Evolutionary conservation across 805 yeast genomes (phyloP).

Genomic region (Wickerhamiella parazyma): DNA sequence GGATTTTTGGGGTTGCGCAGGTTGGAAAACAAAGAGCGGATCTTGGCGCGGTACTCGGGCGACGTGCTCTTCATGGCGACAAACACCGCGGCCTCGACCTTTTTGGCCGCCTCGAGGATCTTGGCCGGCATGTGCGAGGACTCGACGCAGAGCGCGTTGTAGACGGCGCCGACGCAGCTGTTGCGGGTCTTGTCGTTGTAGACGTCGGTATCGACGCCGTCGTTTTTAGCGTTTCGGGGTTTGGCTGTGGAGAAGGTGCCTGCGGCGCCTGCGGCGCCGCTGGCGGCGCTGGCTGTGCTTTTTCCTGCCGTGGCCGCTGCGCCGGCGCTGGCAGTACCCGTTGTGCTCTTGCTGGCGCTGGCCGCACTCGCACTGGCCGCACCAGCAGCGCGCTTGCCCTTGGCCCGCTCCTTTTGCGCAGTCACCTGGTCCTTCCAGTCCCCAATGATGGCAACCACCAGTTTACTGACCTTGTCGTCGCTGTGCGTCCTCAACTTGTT

Average conservation of each 20-base stretch:
- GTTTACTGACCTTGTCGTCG: constrained; percentile 42
- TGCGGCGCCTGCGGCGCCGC: constrained; percentile 12
- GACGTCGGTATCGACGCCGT: constrained; percentile 57
- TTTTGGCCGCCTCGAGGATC: constrained; percentile 49
- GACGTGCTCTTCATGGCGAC: constrained; percentile 40
- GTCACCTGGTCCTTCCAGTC: constrained; percentile 83
- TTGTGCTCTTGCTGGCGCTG: background rate
- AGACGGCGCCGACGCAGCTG: constrained; percentile 67
- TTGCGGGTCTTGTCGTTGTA: constrained; percentile 73
- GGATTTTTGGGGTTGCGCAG: constrained; percentile 84
- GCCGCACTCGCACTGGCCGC: constrained; percentile 11
- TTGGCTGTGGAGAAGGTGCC: constrained; percentile 28
- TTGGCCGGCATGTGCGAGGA: constrained; percentile 45
- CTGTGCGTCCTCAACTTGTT: constrained; percentile 69
- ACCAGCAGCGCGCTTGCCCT: constrained; percentile 6
- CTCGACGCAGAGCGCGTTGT: constrained; percentile 80
- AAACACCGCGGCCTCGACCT: constrained; percentile 62
- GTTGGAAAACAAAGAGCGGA: constrained; percentile 77
- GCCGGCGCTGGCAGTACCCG: constrained; percentile 15
- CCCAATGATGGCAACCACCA: constrained; percentile 72
- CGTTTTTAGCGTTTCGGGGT: constrained; percentile 69
- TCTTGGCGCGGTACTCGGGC: constrained; percentile 59
- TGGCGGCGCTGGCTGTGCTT: background rate
- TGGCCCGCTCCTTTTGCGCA: constrained; percentile 22
- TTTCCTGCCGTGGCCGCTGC: constrained; percentile 34